Base-by-base conservation (phyloP, 164 flowering plant species). In the Houttuynia cordata region DNA sequence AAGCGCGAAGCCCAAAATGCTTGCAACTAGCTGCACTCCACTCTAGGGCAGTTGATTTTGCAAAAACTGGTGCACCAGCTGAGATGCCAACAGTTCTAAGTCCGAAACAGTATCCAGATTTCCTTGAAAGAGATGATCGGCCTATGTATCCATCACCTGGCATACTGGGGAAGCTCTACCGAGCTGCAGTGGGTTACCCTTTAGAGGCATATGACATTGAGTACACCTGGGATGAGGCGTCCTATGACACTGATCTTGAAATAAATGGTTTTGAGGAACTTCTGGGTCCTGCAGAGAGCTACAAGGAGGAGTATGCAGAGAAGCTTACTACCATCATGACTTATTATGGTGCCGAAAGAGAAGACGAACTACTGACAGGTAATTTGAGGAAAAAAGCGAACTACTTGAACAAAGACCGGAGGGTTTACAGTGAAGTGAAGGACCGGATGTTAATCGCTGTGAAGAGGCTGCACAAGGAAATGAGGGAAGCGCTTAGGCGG, bases 21-120 rank as follows among this genome's bases (percentile, higher is more conserved):
- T 85, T 84, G 15, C 72, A 81, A 59, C 70, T 94, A 67, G 96
- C 99, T 55, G 65, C 55, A 18, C n/a, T n/a, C n/a, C n/a, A n/a
- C n/a, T n/a, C n/a, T n/a, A 87, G 85, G 91, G 99, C 96, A 20
- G 99, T 91, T n/a, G 96, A 94, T 72, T 91, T 88, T 70, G 99
- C 97, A 40, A 94, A 94, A 72, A 83, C 91, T 0, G 97, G 99
- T 21, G 88, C 93, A 57, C 91, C 96, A 12, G 97, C 99, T 7
- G 93, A 83, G 77, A 88, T 91, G 95, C 96, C 96, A 19, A 55
- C 66, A 51, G 64, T 53, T 25, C 70, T 94, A 56, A 91, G 76
- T 69, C 97, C 91, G 24, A 80, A 66, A 62, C 89, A 78, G 45
- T 91, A 74, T 63, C 99, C 97, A 7, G 97, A 91, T 74, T 91